Evolutionary conservation across 148 eudicot genomes (phyloP).

Genomic region (Camellia granthamiana): DNA sequence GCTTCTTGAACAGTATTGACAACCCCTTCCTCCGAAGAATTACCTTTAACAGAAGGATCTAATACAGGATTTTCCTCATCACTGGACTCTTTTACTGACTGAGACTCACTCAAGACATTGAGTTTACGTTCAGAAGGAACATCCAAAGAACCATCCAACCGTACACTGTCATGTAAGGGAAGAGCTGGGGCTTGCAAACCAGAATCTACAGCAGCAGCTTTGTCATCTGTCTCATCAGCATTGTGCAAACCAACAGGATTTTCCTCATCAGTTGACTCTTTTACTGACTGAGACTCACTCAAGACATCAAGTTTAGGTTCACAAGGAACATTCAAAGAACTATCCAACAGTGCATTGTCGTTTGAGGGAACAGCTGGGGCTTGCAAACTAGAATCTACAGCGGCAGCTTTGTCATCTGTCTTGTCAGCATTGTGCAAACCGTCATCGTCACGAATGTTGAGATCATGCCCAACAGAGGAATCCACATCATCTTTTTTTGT

Average conservation of each 20-base stretch:
- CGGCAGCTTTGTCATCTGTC: constrained; percentile 27
- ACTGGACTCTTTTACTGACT: constrained; percentile 4
- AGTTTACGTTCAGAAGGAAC: constrained; percentile 21
- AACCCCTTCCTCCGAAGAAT: not conserved
- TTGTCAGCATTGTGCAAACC: constrained; percentile 18
- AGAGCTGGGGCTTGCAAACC: constrained; percentile 23
- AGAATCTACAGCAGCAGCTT: constrained; percentile 26
- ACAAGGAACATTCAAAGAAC: constrained; percentile 18
- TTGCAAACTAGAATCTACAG: constrained; percentile 25
- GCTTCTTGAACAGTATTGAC: not conserved
- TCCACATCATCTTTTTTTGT: constrained; percentile 30
- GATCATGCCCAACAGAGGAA: constrained; percentile 34
- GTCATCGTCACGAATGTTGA: constrained; percentile 21
- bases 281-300: constrained; percentile 1
- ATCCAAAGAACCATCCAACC: constrained; percentile 15
- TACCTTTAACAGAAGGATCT: constrained; percentile 16
- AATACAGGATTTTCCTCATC: constrained; percentile 22
- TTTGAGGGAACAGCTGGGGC: constrained; percentile 22
- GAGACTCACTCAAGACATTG: constrained; percentile 9
- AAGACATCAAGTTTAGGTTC: constrained; percentile 18
- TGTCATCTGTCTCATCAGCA: constrained; percentile 23
- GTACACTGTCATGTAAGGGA: constrained; percentile 22
- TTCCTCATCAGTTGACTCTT: constrained; percentile 11
- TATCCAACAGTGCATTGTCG: constrained; percentile 17
- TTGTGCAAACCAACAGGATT: constrained; percentile 15